Percentiles rank a stretch among this genome's conserved stretches.
Evolutionary conservation across 139 green algal species (phyloP).

Genomic region (Mesotaenium endlicherianum): DNA sequence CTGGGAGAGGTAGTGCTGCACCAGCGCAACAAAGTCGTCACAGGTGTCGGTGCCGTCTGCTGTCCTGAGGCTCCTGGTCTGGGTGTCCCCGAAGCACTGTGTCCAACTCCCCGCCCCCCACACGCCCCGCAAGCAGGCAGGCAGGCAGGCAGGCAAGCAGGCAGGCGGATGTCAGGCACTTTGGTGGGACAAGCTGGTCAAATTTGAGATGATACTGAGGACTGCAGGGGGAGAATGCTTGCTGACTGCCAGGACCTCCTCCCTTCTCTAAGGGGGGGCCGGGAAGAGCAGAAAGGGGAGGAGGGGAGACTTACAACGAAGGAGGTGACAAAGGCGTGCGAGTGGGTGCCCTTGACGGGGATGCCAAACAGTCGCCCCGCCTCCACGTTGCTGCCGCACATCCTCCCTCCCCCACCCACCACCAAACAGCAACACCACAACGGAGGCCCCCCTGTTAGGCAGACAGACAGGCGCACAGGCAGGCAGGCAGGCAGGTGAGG

Average conservation of each 20-base stretch:
- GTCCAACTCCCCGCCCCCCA: too few relatives aligned
- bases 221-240: too few relatives aligned
- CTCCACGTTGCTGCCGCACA: conserved; percentile 47
- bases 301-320: conserved; percentile 39
- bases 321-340: conserved; percentile 53
- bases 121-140: too few relatives aligned
- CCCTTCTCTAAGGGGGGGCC: too few relatives aligned
- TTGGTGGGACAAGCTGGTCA: too few relatives aligned
- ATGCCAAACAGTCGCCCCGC: conserved; percentile 53
- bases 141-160: too few relatives aligned
- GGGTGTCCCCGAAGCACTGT: too few relatives aligned
- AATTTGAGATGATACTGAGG: too few relatives aligned
- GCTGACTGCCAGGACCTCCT: too few relatives aligned
- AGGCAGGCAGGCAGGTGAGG: neutral
- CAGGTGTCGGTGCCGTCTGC: neutral
- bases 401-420: neutral
- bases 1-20: conserved; percentile 6
- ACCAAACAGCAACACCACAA: neutral
- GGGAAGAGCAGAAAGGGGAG: too few relatives aligned
- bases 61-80: too few relatives aligned
- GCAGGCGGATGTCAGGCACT: too few relatives aligned
- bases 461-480: conserved; percentile 10
- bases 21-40: neutral
- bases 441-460: neutral
- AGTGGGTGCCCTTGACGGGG: conserved; percentile 54